These are phyloP conservation scores for Boletus holoroseus DNA, from an alignment of 1,284 basidiomycete genomes.

Conservation along the genomic window DNA sequence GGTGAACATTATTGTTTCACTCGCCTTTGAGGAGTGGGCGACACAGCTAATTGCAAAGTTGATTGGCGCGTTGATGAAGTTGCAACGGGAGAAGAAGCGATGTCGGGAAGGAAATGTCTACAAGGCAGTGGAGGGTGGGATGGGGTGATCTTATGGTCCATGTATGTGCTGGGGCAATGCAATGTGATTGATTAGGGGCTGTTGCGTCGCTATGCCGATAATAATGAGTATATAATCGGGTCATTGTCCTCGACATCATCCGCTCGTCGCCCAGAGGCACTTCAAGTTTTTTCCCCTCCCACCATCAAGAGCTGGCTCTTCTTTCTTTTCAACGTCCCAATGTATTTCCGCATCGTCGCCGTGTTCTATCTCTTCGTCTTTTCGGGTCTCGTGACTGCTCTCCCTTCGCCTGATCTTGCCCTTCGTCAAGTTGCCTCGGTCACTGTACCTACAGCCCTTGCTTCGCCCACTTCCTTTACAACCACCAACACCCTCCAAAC, in stretches of 20 bases:
- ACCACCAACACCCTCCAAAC: slow-evolving; percentile 27
- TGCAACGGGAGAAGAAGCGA: slow-evolving; percentile 44
- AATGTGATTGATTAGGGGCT: neutral
- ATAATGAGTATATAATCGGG: slow-evolving; percentile 1
- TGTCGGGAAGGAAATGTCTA: slow-evolving; percentile 61
- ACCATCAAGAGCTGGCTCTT: slow-evolving; percentile 33
- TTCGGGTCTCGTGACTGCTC: slow-evolving; percentile 20
- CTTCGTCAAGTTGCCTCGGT: slow-evolving; percentile 24
- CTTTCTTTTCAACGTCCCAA: slow-evolving; percentile 8
- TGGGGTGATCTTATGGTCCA: slow-evolving; percentile 32
- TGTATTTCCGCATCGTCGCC: slow-evolving; percentile 19
- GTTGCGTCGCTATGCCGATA: slow-evolving; percentile 22
- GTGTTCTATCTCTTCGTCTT: slow-evolving; percentile 20
- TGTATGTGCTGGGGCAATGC: neutral
- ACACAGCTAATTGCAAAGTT: slow-evolving; percentile 54
- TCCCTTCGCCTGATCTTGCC: slow-evolving; percentile 18
- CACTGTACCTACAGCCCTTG: slow-evolving; percentile 19
- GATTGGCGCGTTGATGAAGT: slow-evolving; percentile 46
- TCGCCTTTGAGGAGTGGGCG: slow-evolving; percentile 79
- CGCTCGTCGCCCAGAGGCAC: neutral
- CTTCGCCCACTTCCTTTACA: slow-evolving; percentile 29
- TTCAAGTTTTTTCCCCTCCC: neutral
- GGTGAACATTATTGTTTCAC: slow-evolving; percentile 69
- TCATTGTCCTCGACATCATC: neutral
- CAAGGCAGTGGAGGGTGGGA: slow-evolving; percentile 66